Percentiles rank a stretch among this genome's conserved stretches.
These are phyloP conservation scores for Mycena chlorophos DNA, from an alignment of 768 basidiomycete species.

Conservation along the genomic window DNA sequence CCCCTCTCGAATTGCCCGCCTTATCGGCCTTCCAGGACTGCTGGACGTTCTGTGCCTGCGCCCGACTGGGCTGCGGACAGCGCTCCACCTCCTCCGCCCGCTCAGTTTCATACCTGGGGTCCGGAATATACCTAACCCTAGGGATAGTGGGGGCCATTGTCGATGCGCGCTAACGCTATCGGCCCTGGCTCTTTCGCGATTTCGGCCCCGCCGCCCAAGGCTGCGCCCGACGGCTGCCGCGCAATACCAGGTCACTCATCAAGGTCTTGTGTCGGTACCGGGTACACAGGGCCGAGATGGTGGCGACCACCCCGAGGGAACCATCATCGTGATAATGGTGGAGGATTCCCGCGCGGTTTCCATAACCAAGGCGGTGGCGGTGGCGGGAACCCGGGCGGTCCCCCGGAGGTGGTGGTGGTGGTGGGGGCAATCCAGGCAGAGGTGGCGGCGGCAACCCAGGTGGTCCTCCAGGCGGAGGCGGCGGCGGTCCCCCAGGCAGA, in stretches of 20 bases:
- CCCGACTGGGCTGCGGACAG: not conserved
- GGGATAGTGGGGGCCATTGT: too few relatives aligned
- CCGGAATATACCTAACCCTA: too few relatives aligned
- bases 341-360: too few relatives aligned
- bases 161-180: too few relatives aligned
- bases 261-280: too few relatives aligned
- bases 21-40: not conserved
- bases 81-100: not conserved
- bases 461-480: not conserved
- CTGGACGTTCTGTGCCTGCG: not conserved
- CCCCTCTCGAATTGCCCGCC: not conserved
- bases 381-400: not conserved
- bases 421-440: not conserved
- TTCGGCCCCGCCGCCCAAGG: too few relatives aligned
- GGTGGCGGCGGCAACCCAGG: not conserved
- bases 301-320: not conserved
- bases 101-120: not conserved
- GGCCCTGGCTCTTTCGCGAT: too few relatives aligned
- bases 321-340: not conserved
- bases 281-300: too few relatives aligned
- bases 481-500: not conserved
- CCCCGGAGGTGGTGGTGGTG: not conserved
- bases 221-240: too few relatives aligned
- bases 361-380: not conserved
- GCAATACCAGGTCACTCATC: too few relatives aligned